Conservation (phyloP, 257 asterid genomes). For the Galeopsis tetrahit region DNA sequence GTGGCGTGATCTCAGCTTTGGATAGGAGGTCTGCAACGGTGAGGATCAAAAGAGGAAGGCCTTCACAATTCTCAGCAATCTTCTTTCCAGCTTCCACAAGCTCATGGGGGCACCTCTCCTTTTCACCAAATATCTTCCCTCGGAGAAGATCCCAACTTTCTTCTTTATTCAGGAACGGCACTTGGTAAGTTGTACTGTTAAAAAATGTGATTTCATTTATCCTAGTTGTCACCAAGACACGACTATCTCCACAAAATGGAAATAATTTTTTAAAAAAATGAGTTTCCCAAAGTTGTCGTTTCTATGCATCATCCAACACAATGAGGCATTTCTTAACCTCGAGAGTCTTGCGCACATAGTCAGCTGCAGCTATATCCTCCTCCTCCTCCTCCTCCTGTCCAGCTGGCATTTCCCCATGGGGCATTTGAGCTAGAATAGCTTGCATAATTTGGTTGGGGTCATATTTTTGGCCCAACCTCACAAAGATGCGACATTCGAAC, state of each 20-base stretch:
- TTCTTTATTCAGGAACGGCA: slow-evolving; percentile 1
- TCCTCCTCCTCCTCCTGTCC: not conserved
- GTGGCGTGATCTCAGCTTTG: not conserved
- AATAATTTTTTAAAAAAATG: too few relatives aligned
- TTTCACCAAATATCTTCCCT: slow-evolving; percentile 5
- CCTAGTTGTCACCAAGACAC: slow-evolving; percentile 11
- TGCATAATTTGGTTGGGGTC: not conserved
- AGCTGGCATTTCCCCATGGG: not conserved
- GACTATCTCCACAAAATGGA: too few relatives aligned
- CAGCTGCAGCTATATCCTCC: not conserved
- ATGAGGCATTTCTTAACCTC: not conserved
- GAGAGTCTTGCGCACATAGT: not conserved
- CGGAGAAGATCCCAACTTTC: slow-evolving; percentile 25
- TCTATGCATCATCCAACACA: slow-evolving; percentile 16
- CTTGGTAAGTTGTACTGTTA: not conserved
- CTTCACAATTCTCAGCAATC: slow-evolving; percentile 28
- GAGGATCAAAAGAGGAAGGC: slow-evolving; percentile 24
- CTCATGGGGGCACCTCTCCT: not conserved
- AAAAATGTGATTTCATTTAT: not conserved
- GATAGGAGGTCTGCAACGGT: not conserved
- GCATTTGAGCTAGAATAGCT: slow-evolving; percentile 1
- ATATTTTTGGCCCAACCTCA: not conserved
- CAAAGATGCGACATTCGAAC: not conserved
- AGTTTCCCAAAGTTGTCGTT: not conserved
- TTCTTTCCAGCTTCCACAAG: not conserved